phyloP scores from a whole-genome alignment of 2,329 filamentous ascomycete genomes.

The Phaeosphaeriaceae sp. region DNA sequence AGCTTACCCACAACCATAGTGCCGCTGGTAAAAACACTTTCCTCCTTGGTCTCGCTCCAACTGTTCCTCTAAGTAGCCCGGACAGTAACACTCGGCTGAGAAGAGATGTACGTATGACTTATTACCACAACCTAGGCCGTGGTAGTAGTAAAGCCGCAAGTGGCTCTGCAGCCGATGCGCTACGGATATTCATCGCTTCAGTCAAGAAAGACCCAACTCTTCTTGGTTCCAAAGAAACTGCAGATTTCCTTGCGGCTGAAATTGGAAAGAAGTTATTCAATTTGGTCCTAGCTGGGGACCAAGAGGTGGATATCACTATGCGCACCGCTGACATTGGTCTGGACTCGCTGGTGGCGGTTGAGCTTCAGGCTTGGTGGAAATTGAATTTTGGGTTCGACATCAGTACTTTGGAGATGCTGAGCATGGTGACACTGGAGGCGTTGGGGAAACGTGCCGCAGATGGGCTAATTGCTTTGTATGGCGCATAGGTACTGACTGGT shows the following conservation, averaged over 20 bases:
- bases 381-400: conserved; percentile 39
- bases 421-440: not conserved
- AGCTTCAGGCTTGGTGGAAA: conserved; percentile 50
- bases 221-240: conserved; percentile 11
- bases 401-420: conserved; percentile 30
- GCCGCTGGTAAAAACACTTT: too few species aligned
- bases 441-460: not conserved
- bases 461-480: not conserved
- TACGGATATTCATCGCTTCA: conserved; percentile 14
- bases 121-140: conserved; percentile 25
- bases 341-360: conserved; percentile 45
- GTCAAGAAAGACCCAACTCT: conserved; percentile 14
- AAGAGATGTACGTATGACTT: conserved; percentile 28
- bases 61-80: not conserved
- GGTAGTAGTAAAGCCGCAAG: not conserved
- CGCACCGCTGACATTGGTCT: conserved; percentile 34
- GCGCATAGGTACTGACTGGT: too few species aligned
- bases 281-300: conserved; percentile 26
- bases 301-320: conserved; percentile 18
- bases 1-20: too few species aligned
- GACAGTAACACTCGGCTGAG: conserved; percentile 24
- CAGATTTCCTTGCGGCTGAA: conserved; percentile 19
- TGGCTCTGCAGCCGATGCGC: conserved; percentile 2
- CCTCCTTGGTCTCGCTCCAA: too few species aligned
- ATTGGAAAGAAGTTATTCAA: conserved; percentile 27